Base-by-base conservation (phyloP, 768 basidiomycete species). In the Xerocomus spinulosus region DNA sequence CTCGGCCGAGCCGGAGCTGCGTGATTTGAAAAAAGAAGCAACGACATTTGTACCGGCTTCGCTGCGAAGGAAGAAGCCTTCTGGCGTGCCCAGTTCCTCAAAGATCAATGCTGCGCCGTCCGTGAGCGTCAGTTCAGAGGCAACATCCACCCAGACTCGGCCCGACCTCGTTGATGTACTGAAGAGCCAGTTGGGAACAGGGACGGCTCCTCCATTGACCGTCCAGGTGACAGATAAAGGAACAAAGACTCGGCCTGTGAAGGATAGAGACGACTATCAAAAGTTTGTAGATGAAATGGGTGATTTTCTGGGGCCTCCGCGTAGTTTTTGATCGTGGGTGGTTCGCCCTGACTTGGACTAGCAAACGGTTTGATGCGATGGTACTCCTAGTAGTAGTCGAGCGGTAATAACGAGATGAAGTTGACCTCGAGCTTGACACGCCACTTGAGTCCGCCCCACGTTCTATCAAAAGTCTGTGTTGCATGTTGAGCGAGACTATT, bases 11-110 rank as follows among this genome's bases (percentile, higher is more conserved):
- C 92, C 96, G 4, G 77, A 92, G 62, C 68, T 99, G 42, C 87
- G 95, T 13, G 92, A 99, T 68, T 74, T 98, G 51, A 92, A 93
- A 71, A 93, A 92, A 67, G 96, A 99, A 65, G 87, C 88, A 9
- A 95, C 92, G 1, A 82, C 88, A 0, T 98, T 99, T 59, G 81
- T 97, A 4, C 96, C 96, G 4, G 64, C 83, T 2, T 74, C 86
- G 3, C 68, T 95, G 43, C 91, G 90, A 67, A 80, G 89, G 39
- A 92, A 87, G 67, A 85, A 77, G 50, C 64, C 63, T 17, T 58
- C 64, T 4, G 56, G 68, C 12, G 58, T 57, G 21, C 50, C 72
- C 5, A 50, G 70, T 18, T 63, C 70, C 2, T 54, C 73, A 4
- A 77, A 71, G 52, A 59, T 87, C 26, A 80, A 87, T 55, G 82